A percentile compares a stretch with the other conserved stretches of the same genome.
Evolutionary conservation across 1,284 basidiomycete species (phyloP).

Genomic region (Tylopilus orsonianus): DNA sequence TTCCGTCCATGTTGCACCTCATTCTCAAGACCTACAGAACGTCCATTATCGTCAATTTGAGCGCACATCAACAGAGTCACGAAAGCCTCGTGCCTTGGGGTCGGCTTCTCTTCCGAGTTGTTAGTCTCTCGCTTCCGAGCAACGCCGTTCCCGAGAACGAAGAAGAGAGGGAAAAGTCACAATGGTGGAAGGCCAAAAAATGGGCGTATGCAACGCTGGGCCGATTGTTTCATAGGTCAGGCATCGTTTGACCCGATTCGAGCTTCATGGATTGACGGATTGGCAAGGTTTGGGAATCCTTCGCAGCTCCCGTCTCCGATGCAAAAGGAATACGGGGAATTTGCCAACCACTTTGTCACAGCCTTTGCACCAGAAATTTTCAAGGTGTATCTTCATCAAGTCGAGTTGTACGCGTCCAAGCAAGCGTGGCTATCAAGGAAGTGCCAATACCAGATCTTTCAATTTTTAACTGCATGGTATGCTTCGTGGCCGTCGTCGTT

Average conservation of each 20-base stretch:
- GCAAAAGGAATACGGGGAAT: slow-evolving; percentile 66
- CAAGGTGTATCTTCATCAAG: slow-evolving; percentile 74
- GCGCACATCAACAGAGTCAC: slow-evolving; percentile 67
- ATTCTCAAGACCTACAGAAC: slow-evolving; percentile 84
- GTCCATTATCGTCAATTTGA: slow-evolving; percentile 71
- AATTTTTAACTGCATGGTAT: slow-evolving; percentile 84
- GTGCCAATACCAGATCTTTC: slow-evolving; percentile 77
- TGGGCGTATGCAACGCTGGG: slow-evolving; percentile 81
- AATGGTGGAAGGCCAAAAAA: slow-evolving; percentile 90
- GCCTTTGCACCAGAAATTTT: slow-evolving; percentile 84
- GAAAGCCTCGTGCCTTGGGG: slow-evolving; percentile 84
- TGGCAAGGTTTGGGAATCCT: slow-evolving; percentile 73
- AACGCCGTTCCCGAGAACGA: slow-evolving; percentile 67
- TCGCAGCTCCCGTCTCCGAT: slow-evolving; percentile 76
- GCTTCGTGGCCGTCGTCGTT: slow-evolving; percentile 22
- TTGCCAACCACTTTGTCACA: slow-evolving; percentile 76
- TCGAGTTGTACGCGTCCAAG: slow-evolving; percentile 68
- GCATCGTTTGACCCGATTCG: background rate
- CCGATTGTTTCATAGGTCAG: slow-evolving; percentile 70
- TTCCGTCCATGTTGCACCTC: slow-evolving; percentile 76
- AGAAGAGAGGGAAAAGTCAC: slow-evolving; percentile 71
- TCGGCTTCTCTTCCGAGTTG: slow-evolving; percentile 73
- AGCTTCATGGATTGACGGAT: slow-evolving; percentile 6
- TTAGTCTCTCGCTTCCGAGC: slow-evolving; percentile 66
- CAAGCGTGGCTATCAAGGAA: slow-evolving; percentile 80